phyloP scores from a whole-genome alignment of 495 filamentous ascomycete species.

The Tuber brumale region DNA sequence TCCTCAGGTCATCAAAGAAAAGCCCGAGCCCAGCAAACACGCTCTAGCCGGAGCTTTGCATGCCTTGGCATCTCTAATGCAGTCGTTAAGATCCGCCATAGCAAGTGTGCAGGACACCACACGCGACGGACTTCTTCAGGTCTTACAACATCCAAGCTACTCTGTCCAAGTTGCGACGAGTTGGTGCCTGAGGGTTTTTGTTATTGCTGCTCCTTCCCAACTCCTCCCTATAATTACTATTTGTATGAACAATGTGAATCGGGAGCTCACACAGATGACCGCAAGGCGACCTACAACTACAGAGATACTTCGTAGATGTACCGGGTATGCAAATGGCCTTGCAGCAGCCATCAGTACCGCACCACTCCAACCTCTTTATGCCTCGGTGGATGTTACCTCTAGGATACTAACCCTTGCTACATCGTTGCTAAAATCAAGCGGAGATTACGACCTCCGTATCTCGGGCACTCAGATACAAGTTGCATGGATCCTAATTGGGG shows the following conservation, averaged over 20 bases:
- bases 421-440: conserved; percentile 84
- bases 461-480: conserved; percentile 95
- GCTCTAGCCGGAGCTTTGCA: conserved; percentile 71
- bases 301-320: conserved; percentile 73
- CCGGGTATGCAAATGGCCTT: conserved; percentile 89
- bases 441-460: conserved; percentile 81
- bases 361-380: conserved; percentile 78
- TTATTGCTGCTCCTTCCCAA: conserved; percentile 84
- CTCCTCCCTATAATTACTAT: conserved; percentile 86
- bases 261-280: conserved; percentile 73
- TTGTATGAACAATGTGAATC: conserved; percentile 88
- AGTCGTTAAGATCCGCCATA: conserved; percentile 72
- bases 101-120: conserved; percentile 68
- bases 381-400: conserved; percentile 91
- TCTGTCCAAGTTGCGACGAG: conserved; percentile 87
- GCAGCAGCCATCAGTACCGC: conserved; percentile 87
- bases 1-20: conserved; percentile 85
- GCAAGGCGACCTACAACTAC: conserved; percentile 52
- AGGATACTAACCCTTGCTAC: conserved; percentile 86
- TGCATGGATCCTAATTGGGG: conserved; percentile 94
- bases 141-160: conserved; percentile 90
- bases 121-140: conserved; percentile 81
- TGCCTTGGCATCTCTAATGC: conserved; percentile 70
- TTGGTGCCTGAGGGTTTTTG: conserved; percentile 75
- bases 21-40: conserved; percentile 83